Conservation (phyloP, 2,329 filamentous ascomycete species). For the Grosmannia clavigera region DNA sequence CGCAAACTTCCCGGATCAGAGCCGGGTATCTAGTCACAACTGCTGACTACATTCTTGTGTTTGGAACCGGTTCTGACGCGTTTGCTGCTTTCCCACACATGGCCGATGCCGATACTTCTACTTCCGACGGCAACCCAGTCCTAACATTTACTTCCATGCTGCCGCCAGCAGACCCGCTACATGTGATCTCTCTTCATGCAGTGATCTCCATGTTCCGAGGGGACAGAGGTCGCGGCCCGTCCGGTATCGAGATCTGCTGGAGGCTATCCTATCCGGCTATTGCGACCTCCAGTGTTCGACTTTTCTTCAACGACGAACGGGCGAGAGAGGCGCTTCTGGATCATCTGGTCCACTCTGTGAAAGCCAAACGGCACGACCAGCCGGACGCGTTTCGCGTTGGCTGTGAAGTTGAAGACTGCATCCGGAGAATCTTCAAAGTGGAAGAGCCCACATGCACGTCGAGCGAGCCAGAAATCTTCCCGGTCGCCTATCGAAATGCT, state of each 20-base stretch:
- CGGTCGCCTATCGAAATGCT: slow-evolving; percentile 35
- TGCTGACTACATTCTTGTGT: slow-evolving; percentile 36
- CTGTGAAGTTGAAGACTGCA: slow-evolving; percentile 32
- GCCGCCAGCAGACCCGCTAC: slow-evolving; percentile 17
- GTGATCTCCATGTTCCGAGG: slow-evolving; percentile 41
- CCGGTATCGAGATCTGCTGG: slow-evolving; percentile 47
- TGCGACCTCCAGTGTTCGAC: slow-evolving; percentile 32
- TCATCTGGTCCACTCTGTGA: slow-evolving; percentile 27
- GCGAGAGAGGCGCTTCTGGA: slow-evolving; percentile 39
- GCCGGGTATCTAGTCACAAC: slow-evolving; percentile 40
- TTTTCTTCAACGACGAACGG: slow-evolving; percentile 35
- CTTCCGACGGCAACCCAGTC: slow-evolving; percentile 10
- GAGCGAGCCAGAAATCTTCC: slow-evolving; percentile 33
- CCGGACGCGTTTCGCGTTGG: slow-evolving; percentile 27
- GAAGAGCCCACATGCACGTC: slow-evolving; percentile 27
- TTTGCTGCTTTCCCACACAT: slow-evolving; percentile 29
- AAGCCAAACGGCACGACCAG: slow-evolving; percentile 18
- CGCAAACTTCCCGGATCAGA: slow-evolving; percentile 31
- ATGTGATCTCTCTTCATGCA: slow-evolving; percentile 36
- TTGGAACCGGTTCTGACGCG: slow-evolving; percentile 34
- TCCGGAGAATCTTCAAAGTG: slow-evolving; percentile 32
- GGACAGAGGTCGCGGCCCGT: slow-evolving; percentile 35
- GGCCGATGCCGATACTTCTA: slow-evolving; percentile 16
- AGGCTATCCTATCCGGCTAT: slow-evolving; percentile 29
- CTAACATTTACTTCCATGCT: slow-evolving; percentile 9